Percentiles rank a stretch among this genome's conserved stretches.
phyloP scores from a whole-genome alignment of 75 land plant genomes.

The Pseudotsuga menziesii region DNA sequence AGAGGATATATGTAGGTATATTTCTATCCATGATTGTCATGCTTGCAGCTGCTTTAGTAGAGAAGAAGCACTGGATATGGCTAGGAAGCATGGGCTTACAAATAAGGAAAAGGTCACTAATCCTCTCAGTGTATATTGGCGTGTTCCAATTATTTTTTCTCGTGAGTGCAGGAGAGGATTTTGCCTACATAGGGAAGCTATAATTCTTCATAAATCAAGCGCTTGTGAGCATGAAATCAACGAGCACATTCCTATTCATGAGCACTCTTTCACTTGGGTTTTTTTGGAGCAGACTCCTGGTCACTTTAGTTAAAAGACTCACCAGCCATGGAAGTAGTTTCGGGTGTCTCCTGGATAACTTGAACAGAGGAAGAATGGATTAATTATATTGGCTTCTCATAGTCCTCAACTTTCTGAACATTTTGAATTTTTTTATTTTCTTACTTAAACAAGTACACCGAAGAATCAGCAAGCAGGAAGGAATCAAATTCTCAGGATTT shows the following conservation, averaged over 20 bases:
- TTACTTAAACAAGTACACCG: conserved; percentile 28
- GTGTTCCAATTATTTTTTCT: conserved; percentile 58
- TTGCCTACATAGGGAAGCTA: conserved; percentile 77
- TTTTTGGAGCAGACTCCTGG: conserved; percentile 62
- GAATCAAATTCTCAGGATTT: background rate
- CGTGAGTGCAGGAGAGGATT: conserved; percentile 69
- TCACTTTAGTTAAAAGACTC: conserved; percentile 47
- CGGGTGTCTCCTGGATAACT: conserved; percentile 34
- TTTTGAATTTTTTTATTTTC: conserved; percentile 26
- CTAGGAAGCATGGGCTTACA: conserved; percentile 29
- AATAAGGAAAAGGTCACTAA: conserved; percentile 27
- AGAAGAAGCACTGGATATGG: conserved; percentile 29
- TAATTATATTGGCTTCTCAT: conserved; percentile 51
- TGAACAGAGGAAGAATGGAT: conserved; percentile 34
- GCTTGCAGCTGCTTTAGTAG: conserved; percentile 46
- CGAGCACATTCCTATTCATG: conserved; percentile 72
- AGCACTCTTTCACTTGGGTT: conserved; percentile 73
- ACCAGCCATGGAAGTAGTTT: conserved; percentile 29
- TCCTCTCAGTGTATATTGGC: conserved; percentile 66
- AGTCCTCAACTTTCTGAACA: conserved; percentile 23
- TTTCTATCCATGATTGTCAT: conserved; percentile 50
- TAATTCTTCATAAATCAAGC: conserved; percentile 77
- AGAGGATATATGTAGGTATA: conserved; percentile 54
- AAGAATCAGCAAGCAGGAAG: background rate
- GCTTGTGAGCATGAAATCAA: conserved; percentile 70